phyloP scores from a whole-genome alignment of 768 basidiomycete species.

The Sporobolomyces roseus region DNA sequence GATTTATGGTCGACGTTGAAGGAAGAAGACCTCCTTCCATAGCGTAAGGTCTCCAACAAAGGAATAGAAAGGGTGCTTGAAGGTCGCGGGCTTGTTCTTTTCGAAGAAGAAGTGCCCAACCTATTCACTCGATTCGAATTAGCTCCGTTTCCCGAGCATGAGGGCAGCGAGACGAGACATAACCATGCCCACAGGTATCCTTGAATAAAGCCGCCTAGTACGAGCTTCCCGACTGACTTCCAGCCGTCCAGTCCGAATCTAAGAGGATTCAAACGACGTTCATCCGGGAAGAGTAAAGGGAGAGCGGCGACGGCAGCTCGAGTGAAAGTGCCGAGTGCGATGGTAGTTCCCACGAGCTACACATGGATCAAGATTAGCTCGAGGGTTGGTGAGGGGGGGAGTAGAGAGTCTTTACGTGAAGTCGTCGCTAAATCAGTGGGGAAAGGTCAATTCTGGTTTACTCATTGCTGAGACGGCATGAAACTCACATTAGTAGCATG shows the following conservation, averaged over 20 bases:
- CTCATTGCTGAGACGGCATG: neutral
- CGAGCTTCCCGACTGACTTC: conserved; percentile 16
- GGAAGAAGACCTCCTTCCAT: conserved; percentile 20
- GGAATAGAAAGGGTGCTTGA: conserved; percentile 37
- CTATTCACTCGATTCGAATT: neutral
- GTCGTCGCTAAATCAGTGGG: conserved; percentile 17
- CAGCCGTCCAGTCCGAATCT: conserved; percentile 21
- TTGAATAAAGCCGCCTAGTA: conserved; percentile 31
- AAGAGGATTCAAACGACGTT: conserved; percentile 1
- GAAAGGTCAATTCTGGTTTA: neutral
- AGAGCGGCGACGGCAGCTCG: conserved; percentile 18
- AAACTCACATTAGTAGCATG: conserved; percentile 6
- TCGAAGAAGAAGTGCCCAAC: conserved; percentile 39
- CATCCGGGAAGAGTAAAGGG: conserved; percentile 8
- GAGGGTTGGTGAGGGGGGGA: neutral
- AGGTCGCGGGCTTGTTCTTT: conserved; percentile 32
- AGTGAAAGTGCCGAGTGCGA: conserved; percentile 8
- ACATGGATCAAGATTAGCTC: neutral
- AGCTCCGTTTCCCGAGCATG: neutral
- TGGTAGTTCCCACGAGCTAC: conserved; percentile 32
- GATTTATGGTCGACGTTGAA: neutral
- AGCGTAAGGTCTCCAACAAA: conserved; percentile 26
- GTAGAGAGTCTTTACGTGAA: conserved; percentile 21
- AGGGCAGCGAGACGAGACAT: neutral
- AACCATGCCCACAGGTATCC: conserved; percentile 36